Evolutionary conservation across 306 rosid species (phyloP).

Genomic region (Cicer yamashitae): DNA sequence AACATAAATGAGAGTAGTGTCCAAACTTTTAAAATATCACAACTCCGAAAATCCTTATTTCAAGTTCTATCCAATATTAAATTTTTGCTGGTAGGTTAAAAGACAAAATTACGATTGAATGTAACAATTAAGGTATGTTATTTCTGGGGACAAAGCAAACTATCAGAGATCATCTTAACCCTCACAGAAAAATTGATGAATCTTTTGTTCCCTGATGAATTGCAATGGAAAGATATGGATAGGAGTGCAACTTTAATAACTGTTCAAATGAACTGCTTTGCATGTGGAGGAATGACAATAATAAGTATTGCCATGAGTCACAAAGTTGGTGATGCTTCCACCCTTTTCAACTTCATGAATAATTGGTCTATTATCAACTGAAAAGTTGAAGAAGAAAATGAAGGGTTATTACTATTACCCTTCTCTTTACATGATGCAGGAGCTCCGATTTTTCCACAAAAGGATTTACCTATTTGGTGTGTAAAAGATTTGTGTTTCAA

Average conservation of each 20-base stretch:
- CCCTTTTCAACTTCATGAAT: slow-evolving; percentile 51
- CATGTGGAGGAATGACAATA: slow-evolving; percentile 56
- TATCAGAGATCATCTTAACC: slow-evolving; percentile 46
- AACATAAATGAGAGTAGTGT: not conserved
- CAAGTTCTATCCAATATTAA: slow-evolving; percentile 56
- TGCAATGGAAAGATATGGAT: slow-evolving; percentile 39
- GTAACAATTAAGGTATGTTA: slow-evolving; percentile 62
- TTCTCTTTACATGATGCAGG: not conserved
- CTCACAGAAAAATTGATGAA: not conserved
- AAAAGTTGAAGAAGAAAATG: not conserved
- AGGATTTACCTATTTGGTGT: not conserved
- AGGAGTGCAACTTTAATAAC: slow-evolving; percentile 24
- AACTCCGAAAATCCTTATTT: slow-evolving; percentile 56
- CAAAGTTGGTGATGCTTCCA: slow-evolving; percentile 53
- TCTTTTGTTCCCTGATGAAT: slow-evolving; percentile 46
- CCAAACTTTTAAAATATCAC: not conserved
- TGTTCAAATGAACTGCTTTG: slow-evolving; percentile 53
- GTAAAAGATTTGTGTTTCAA: slow-evolving; percentile 55
- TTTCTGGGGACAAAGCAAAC: slow-evolving; percentile 39
- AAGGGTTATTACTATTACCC: no score
- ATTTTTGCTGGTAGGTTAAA: slow-evolving; percentile 56
- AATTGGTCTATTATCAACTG: slow-evolving; percentile 55
- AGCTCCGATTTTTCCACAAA: not conserved
- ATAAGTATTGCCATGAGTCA: slow-evolving; percentile 52
- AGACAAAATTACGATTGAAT: slow-evolving; percentile 46